These are phyloP conservation scores for Solanum boliviense DNA, from an alignment of 257 asterid species.

Conservation along the genomic window DNA sequence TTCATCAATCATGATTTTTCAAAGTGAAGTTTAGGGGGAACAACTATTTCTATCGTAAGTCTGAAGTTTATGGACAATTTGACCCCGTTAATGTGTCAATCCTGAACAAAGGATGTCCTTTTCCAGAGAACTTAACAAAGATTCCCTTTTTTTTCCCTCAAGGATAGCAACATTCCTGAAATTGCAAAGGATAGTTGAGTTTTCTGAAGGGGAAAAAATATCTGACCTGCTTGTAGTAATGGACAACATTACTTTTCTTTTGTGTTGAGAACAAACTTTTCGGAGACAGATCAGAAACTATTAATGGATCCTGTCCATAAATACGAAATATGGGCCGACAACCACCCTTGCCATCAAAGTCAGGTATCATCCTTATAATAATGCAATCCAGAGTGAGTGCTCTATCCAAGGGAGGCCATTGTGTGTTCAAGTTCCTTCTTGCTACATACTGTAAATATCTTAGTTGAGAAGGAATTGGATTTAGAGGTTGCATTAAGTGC, in stretches of 20 bases:
- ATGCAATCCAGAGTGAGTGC: constrained; percentile 42
- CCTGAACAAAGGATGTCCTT: background rate
- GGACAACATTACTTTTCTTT: constrained; percentile 17
- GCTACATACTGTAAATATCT: constrained; percentile 62
- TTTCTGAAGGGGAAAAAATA: background rate
- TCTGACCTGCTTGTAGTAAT: constrained; percentile 39
- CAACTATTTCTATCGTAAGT: background rate
- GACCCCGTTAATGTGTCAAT: background rate
- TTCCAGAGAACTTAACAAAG: background rate
- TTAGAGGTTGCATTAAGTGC: constrained; percentile 27
- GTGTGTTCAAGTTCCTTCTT: constrained; percentile 35
- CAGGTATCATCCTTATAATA: constrained; percentile 40
- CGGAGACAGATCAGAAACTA: constrained; percentile 38
- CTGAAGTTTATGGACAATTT: background rate
- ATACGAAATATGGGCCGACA: constrained; percentile 47
- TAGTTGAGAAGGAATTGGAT: constrained; percentile 66
- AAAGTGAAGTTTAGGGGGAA: background rate
- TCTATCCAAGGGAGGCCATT: constrained; percentile 50
- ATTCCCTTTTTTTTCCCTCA: background rate
- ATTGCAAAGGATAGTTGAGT: background rate
- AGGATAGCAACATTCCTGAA: background rate
- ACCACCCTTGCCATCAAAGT: constrained; percentile 39
- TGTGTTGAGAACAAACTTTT: constrained; percentile 44
- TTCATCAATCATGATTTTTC: background rate
- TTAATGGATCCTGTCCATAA: constrained; percentile 46